These are phyloP conservation scores for Phoma sp. DNA, from an alignment of 2,329 filamentous ascomycete species.

Conservation along the genomic window DNA sequence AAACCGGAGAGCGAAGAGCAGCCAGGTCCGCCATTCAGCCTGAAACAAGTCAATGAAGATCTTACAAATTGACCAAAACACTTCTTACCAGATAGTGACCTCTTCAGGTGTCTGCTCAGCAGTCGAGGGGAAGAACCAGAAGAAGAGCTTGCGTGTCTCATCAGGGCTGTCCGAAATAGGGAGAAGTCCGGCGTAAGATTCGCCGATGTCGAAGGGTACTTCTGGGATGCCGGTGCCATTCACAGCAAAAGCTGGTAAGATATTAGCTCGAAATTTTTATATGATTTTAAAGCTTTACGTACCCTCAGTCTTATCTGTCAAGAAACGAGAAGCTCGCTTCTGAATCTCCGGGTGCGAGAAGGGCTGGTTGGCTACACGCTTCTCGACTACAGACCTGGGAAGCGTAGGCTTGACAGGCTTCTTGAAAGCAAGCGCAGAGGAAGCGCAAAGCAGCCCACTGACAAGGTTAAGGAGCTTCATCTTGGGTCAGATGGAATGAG, in stretches of 20 bases:
- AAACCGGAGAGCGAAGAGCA: slow-evolving; percentile 68
- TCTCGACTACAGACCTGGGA: slow-evolving; percentile 38
- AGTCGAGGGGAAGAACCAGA: slow-evolving; percentile 68
- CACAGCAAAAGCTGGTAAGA: slow-evolving; percentile 64
- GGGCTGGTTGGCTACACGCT: slow-evolving; percentile 28
- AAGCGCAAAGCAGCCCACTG: slow-evolving; percentile 38
- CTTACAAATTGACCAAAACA: neutral
- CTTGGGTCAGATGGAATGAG: slow-evolving; percentile 19
- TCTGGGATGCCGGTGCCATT: slow-evolving; percentile 71
- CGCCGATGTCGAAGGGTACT: slow-evolving; percentile 71
- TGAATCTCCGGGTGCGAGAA: slow-evolving; percentile 44
- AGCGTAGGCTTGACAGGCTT: slow-evolving; percentile 36
- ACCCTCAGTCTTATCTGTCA: slow-evolving; percentile 46
- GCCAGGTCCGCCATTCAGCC: slow-evolving; percentile 50
- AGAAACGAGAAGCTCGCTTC: slow-evolving; percentile 40
- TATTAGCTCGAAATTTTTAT: slow-evolving; percentile 12
- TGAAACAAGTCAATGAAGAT: slow-evolving; percentile 15
- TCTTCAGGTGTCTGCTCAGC: slow-evolving; percentile 61
- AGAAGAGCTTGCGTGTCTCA: slow-evolving; percentile 64
- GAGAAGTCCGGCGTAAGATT: slow-evolving; percentile 68
- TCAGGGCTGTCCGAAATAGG: slow-evolving; percentile 60
- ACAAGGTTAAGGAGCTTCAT: slow-evolving; percentile 44
- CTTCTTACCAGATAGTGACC: slow-evolving; percentile 61
- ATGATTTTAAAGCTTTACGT: slow-evolving; percentile 1
- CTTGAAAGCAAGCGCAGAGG: slow-evolving; percentile 37